These are phyloP conservation scores for Citrus sp. DNA, from an alignment of 345 rosid genomes.

Conservation along the genomic window DNA sequence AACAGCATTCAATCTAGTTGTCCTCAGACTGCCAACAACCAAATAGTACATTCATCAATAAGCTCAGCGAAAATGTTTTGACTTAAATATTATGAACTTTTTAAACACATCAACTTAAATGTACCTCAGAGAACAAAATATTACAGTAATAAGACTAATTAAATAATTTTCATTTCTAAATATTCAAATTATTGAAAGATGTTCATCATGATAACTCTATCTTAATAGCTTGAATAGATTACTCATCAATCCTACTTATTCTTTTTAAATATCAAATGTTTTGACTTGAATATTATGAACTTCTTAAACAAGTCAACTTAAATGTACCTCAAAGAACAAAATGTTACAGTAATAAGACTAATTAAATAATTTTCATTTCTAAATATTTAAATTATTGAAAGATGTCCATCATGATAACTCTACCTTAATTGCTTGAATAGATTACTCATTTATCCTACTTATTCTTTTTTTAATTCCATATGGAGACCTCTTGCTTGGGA, in stretches of 20 bases:
- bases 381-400: not conserved
- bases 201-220: not conserved
- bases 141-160: too few species aligned
- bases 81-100: not conserved
- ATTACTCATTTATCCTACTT: not conserved
- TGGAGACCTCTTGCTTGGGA: not conserved
- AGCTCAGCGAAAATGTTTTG: not conserved
- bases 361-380: not conserved
- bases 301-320: not conserved
- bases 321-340: not conserved
- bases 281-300: too few species aligned
- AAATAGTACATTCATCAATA: not conserved
- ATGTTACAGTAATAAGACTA: not conserved
- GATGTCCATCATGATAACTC: not conserved
- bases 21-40: not conserved
- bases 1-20: not conserved
- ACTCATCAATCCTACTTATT: not conserved
- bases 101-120: too few species aligned
- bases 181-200: not conserved
- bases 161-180: not conserved
- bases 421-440: not conserved
- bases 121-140: not conserved
- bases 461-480: not conserved
- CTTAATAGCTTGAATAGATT: not conserved
- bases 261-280: not conserved